Evolutionary conservation across 2,329 filamentous ascomycete species (phyloP).

Genomic region (Xylariaceae sp.): DNA sequence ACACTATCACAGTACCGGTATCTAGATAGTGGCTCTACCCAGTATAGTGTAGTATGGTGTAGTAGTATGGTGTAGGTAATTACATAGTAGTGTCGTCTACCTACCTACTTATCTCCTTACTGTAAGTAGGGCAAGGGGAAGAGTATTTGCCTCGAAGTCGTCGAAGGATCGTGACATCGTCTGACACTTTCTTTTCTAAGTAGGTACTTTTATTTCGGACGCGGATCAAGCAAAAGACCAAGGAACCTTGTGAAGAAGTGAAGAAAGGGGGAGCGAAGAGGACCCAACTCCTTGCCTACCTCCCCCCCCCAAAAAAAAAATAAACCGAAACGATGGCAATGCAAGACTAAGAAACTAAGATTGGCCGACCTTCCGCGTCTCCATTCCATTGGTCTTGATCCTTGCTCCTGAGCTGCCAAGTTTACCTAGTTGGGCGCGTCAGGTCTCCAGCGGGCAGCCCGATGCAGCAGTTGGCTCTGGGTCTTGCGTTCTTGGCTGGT

Average conservation of each 20-base stretch:
- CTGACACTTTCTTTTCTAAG: slow-evolving; percentile 4
- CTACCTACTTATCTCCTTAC: too few relatives aligned
- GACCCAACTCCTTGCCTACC: too few relatives aligned
- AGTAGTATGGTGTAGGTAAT: too few relatives aligned
- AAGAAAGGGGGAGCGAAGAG: too few relatives aligned
- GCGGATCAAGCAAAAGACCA: not conserved
- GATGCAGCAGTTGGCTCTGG: slow-evolving; percentile 12
- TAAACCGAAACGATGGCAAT: not conserved
- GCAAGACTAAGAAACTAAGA: slow-evolving; percentile 18
- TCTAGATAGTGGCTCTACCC: too few relatives aligned
- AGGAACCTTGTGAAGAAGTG: too few relatives aligned
- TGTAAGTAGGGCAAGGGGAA: too few relatives aligned
- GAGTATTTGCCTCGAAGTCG: not conserved
- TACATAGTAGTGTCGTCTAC: too few relatives aligned
- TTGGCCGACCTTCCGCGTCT: slow-evolving; percentile 5
- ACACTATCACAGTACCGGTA: too few relatives aligned
- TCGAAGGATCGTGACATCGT: not conserved
- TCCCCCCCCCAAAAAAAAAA: too few relatives aligned
- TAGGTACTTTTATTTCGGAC: slow-evolving; percentile 17
- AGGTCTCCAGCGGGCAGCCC: slow-evolving; percentile 19
- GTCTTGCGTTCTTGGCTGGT: not conserved
- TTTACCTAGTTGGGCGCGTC: slow-evolving; percentile 19
- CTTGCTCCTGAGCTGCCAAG: slow-evolving; percentile 11
- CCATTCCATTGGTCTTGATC: slow-evolving; percentile 13
- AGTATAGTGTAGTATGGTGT: too few relatives aligned